Evolutionary conservation across 139 green algal species (phyloP).

Genomic region (Haematococcus sp.): DNA sequence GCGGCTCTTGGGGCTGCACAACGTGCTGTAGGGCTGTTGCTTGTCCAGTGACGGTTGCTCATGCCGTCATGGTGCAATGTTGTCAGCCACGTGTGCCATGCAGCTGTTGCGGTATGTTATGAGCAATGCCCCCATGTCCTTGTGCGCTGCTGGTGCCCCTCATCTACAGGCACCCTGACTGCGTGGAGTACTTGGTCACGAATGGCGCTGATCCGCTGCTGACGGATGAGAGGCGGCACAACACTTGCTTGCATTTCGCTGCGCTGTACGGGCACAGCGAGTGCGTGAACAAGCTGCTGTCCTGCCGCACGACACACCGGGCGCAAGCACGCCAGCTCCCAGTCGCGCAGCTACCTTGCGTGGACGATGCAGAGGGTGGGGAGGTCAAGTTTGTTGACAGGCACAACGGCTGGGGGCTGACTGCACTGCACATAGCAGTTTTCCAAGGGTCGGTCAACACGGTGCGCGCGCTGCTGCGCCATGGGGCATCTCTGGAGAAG

Average conservation of each 20-base stretch:
- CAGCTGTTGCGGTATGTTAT: too few species aligned
- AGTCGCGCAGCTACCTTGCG: conserved; percentile 43
- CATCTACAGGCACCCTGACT: conserved; percentile 47
- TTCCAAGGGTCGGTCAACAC: conserved; percentile 47
- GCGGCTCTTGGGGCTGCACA: too few species aligned
- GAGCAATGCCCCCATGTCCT: too few species aligned
- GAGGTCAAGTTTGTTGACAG: conserved; percentile 47
- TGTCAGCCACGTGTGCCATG: too few species aligned
- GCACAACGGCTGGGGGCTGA: conserved; percentile 54
- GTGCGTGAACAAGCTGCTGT: conserved; percentile 45
- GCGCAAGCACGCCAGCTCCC: conserved; percentile 17
- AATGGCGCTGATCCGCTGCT: conserved; percentile 52
- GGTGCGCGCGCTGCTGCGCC: conserved; percentile 42
- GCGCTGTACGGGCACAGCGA: conserved; percentile 44
- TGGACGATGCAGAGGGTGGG: conserved; percentile 23
- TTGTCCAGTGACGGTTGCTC: too few species aligned
- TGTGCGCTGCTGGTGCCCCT: too few species aligned
- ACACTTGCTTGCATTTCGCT: conserved; percentile 51
- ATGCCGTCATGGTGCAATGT: too few species aligned
- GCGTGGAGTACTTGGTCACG: conserved; percentile 44
- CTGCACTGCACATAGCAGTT: conserved; percentile 49
- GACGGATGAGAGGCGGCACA: conserved; percentile 39
- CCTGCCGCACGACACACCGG: conserved; percentile 9
- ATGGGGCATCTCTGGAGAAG: conserved; percentile 35
- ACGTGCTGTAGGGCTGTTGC: too few species aligned